phyloP scores from a whole-genome alignment of 176 grass and related monocot genomes.

The Oryza brachyantha region DNA sequence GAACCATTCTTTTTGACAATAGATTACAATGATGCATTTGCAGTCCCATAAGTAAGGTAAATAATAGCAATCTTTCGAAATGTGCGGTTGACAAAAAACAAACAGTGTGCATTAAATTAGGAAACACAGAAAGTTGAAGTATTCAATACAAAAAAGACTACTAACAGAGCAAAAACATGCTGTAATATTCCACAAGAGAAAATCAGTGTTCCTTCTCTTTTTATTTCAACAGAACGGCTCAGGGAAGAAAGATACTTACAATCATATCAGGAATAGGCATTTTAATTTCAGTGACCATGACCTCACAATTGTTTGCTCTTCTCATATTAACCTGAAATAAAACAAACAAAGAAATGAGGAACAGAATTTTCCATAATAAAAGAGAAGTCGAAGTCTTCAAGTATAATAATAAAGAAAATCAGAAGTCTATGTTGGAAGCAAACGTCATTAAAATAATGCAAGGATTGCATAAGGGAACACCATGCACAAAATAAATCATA shows the following conservation, averaged over 20 bases:
- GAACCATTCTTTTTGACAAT: background rate
- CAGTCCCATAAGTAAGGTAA: background rate
- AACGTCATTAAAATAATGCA: background rate
- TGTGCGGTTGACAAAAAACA: background rate
- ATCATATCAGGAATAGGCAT: constrained; percentile 99
- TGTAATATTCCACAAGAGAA: background rate
- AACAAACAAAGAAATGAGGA: constrained; percentile 19
- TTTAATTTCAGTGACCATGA: constrained; percentile 99
- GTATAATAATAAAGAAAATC: constrained; percentile 16
- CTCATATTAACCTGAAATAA: constrained; percentile 91
- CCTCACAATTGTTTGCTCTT: constrained; percentile 97
- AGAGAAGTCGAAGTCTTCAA: constrained; percentile 21
- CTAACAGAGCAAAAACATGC: background rate
- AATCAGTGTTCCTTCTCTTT: constrained; percentile 18
- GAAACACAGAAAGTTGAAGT: constrained; percentile 1
- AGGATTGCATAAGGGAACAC: background rate
- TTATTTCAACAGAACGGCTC: background rate
- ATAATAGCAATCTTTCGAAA: background rate
- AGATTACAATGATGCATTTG: background rate
- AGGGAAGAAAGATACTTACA: constrained; percentile 56
- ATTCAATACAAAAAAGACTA: background rate
- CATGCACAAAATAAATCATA: background rate
- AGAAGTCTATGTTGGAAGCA: background rate
- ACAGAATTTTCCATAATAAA: background rate
- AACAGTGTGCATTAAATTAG: background rate